These are phyloP conservation scores for Holtermannia corniformis DNA, from an alignment of 768 basidiomycete genomes.

Conservation along the genomic window DNA sequence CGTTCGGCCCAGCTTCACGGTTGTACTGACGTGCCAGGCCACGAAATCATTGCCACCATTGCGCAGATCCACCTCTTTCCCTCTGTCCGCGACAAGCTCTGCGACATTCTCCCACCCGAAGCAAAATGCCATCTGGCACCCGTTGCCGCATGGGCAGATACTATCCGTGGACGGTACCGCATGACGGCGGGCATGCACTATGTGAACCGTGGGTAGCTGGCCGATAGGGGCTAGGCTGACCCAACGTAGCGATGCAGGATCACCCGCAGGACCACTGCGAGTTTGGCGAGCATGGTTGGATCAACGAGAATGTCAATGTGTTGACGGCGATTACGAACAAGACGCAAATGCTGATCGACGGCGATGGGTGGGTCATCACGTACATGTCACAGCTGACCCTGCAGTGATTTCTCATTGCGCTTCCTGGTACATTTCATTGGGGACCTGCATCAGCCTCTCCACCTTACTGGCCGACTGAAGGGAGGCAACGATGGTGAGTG, in stretches of 20 bases:
- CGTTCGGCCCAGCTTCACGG: background rate
- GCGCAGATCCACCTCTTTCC: constrained; percentile 86
- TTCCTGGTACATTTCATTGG: constrained; percentile 91
- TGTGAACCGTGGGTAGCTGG: constrained; percentile 32
- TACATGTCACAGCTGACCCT: background rate
- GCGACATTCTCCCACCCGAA: constrained; percentile 55
- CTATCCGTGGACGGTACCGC: constrained; percentile 45
- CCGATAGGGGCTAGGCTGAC: background rate
- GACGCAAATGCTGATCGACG: constrained; percentile 50
- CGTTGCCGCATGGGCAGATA: constrained; percentile 83
- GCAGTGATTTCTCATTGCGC: constrained; percentile 67
- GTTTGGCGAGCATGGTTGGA: constrained; percentile 69
- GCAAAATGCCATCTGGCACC: constrained; percentile 66
- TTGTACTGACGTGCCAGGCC: constrained; percentile 48
- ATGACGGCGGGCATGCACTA: constrained; percentile 40
- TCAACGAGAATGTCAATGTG: constrained; percentile 52
- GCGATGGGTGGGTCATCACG: constrained; percentile 19
- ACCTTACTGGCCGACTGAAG: constrained; percentile 74
- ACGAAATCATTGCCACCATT: constrained; percentile 87
- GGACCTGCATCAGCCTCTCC: constrained; percentile 88
- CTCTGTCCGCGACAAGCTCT: constrained; percentile 55
- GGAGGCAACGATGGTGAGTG: constrained; percentile 65
- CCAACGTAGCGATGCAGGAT: constrained; percentile 51
- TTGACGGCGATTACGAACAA: constrained; percentile 70
- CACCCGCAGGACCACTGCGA: constrained; percentile 64